Percentiles rank a stretch among this genome's conserved stretches.
These are phyloP conservation scores for Dactylellina parvicollis DNA, from an alignment of 2,329 filamentous ascomycete species.

Conservation along the genomic window DNA sequence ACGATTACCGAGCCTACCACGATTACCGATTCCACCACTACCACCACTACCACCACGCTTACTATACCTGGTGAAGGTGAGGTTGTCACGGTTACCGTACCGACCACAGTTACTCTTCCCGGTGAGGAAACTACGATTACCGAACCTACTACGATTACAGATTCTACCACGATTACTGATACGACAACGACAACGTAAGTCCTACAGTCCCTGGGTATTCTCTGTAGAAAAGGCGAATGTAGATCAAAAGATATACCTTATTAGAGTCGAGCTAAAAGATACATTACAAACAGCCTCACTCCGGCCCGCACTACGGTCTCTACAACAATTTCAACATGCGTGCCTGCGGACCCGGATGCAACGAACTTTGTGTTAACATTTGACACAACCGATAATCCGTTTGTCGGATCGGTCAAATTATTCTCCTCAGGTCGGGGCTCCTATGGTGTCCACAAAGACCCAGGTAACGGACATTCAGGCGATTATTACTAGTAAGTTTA, in stretches of 20 bases:
- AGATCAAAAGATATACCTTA: too few species aligned
- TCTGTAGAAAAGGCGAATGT: too few species aligned
- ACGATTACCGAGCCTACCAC: not conserved
- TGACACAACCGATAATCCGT: constrained; percentile 5
- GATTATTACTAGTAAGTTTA: not conserved
- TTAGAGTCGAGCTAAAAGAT: too few species aligned
- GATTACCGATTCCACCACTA: too few species aligned
- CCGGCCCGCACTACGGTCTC: not conserved
- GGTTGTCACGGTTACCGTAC: too few species aligned
- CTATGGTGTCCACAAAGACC: constrained; percentile 10
- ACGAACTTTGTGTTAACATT: not conserved
- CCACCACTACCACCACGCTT: too few species aligned
- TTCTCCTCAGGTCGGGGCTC: not conserved
- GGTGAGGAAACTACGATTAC: too few species aligned
- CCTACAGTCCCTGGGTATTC: too few species aligned
- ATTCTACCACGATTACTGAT: not conserved
- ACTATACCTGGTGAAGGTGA: too few species aligned
- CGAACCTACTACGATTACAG: not conserved
- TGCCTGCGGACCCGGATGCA: not conserved
- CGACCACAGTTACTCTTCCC: too few species aligned
- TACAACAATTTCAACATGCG: not conserved
- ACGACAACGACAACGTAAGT: not conserved
- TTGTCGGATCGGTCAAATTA: not conserved
- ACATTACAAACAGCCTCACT: too few species aligned
- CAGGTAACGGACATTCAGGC: not conserved